Evolutionary conservation across 164 flowering plant genomes (phyloP), one percentile per base, ranked within the genome.

Genomic region (Buxus sempervirens): DNA sequence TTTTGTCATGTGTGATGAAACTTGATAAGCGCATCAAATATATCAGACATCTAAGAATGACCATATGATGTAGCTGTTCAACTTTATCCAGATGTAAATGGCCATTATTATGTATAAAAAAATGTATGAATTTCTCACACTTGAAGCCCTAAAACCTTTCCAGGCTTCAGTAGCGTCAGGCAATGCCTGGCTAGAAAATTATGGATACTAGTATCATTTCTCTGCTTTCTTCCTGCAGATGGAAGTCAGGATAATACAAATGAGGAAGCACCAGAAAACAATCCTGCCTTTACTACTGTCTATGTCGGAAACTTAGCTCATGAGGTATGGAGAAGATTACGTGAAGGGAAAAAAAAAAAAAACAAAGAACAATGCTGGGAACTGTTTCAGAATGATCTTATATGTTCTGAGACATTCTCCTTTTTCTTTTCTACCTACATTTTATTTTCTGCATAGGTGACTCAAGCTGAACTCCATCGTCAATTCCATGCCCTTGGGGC

Each of bases 241-340:
- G 96, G 84, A 70, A 83, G 87, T 57, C 93, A 85, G 74, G 98
- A 89, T 72, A 72, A 80, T 23, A 58, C 78, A 61, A 93, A 77
- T 60, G 83, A 67, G 76, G 97, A 93, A 49, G 96, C 96, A 60
- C 98, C 99, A 59, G 99, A 93, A 70, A 90, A 90, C 76, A 96
- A 96, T 67, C 92, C 97, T 57, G 85, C 85, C 38, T 96, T 76
- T 71, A 96, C 96, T 14, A 96, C 99, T 67, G 98, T 96, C 32
- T 93, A 96, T 81, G 96, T 96, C 54, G 99, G 98, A 63, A 96
- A 96, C 75, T 92, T 96, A 73, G 92, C 91, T 63, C 92, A 90
- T n/a, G 97, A 96, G 95, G 99, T 69, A 80, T 76, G 79, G 45
- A 1, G n/a, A 67, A 58, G 14, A 14, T 18, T n/a, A n/a, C n/a